Conservation (phyloP, 2,329 filamentous ascomycete species). For the Penicillium polonicum region DNA sequence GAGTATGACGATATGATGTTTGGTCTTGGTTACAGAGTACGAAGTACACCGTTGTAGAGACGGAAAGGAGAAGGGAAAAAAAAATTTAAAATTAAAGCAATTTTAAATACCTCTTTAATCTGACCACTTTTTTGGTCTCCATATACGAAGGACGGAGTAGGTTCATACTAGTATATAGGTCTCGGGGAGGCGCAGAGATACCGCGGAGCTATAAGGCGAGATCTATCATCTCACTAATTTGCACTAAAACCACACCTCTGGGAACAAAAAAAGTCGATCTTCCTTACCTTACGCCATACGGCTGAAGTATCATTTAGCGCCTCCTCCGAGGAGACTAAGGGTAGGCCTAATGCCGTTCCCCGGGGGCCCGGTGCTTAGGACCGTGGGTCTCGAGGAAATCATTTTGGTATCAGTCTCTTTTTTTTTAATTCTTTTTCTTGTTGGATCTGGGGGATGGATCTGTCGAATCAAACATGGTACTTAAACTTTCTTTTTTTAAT, state of each 20-base stretch:
- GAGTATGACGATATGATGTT: constrained; percentile 6
- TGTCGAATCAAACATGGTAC: constrained; percentile 17
- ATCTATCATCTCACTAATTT: constrained; percentile 41
- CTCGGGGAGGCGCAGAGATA: constrained; percentile 22
- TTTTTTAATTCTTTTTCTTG: not conserved
- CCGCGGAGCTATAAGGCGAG: constrained; percentile 26
- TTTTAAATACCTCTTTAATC: not conserved
- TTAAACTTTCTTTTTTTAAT: constrained; percentile 9
- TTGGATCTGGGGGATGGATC: constrained; percentile 20
- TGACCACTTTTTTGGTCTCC: not conserved
- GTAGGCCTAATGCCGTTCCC: constrained; percentile 33
- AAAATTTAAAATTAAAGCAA: not conserved
- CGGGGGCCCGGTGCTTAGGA: constrained; percentile 35
- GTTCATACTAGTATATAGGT: constrained; percentile 10
- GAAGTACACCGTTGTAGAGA: not conserved
- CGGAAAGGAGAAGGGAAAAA: not conserved
- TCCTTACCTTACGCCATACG: constrained; percentile 31
- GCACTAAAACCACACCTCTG: constrained; percentile 37
- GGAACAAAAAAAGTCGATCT: constrained; percentile 32
- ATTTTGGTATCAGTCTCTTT: constrained; percentile 10
- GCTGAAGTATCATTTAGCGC: constrained; percentile 28
- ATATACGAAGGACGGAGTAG: not conserved
- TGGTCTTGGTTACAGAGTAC: not conserved
- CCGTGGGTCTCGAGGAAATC: constrained; percentile 24
- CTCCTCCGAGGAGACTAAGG: constrained; percentile 25